Evolutionary conservation across 768 basidiomycete species (phyloP).

Genomic region (Lactarius indigo): DNA sequence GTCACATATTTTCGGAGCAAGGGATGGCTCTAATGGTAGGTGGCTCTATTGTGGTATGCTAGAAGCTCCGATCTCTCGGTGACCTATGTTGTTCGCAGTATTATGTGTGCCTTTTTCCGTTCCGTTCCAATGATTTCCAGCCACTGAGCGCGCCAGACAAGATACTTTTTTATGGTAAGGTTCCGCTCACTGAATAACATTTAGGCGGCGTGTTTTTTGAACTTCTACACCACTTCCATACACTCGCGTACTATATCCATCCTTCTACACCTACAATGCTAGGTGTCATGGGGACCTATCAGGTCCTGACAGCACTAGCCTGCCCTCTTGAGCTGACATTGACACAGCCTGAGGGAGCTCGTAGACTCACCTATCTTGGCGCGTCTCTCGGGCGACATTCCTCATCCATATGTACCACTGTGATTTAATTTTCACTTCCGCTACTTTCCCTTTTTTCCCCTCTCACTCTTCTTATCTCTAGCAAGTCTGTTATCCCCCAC

Average conservation of each 20-base stretch:
- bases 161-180: constrained; percentile 6
- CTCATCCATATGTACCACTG: too few species aligned
- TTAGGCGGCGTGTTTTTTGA: neutral
- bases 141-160: neutral
- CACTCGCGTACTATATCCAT: neutral
- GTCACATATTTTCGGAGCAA: neutral
- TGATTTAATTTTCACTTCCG: too few species aligned
- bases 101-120: constrained; percentile 9
- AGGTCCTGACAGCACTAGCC: too few species aligned
- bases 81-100: constrained; percentile 4
- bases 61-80: neutral
- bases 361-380: too few species aligned
- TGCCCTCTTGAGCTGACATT: too few species aligned
- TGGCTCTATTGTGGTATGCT: neutral
- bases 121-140: neutral
- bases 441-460: too few species aligned
- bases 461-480: too few species aligned
- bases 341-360: too few species aligned
- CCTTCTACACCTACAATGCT: too few species aligned
- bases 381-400: too few species aligned
- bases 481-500: too few species aligned
- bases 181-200: neutral
- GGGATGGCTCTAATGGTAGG: constrained; percentile 18
- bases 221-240: neutral
- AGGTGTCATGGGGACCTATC: too few species aligned